These are phyloP conservation scores for Parathielavia hyrcaniae DNA, from an alignment of 495 filamentous ascomycete genomes.

Conservation along the genomic window DNA sequence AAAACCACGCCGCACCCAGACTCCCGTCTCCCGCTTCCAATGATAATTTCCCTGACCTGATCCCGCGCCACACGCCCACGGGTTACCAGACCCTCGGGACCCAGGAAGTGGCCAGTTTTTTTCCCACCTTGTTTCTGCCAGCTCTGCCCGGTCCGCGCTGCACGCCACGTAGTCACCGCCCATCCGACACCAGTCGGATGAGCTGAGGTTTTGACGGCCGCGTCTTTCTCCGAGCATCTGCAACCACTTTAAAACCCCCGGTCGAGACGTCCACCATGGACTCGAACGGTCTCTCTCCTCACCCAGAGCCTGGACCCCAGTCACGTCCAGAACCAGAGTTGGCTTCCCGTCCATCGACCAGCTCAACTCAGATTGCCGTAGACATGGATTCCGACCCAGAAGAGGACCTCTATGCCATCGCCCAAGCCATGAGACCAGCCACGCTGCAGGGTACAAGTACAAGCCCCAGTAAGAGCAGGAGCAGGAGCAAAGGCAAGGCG, in stretches of 20 bases:
- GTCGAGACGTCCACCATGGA: neutral
- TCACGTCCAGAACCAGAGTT: neutral
- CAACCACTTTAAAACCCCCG: neutral
- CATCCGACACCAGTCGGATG: neutral
- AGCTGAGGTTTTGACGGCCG: neutral
- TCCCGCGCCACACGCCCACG: constrained; percentile 14
- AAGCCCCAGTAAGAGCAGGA: neutral
- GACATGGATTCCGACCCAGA: constrained; percentile 1
- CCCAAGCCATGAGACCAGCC: neutral
- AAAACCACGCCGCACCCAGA: neutral
- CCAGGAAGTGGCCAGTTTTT: neutral
- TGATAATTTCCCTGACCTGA: constrained; percentile 3
- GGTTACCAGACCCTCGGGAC: constrained; percentile 14
- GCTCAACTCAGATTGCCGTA: constrained; percentile 9
- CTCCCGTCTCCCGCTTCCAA: constrained; percentile 8
- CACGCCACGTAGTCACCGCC: constrained; percentile 3
- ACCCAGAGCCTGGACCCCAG: neutral
- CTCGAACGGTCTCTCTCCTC: neutral
- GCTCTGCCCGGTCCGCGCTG: neutral
- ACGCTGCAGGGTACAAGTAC: neutral
- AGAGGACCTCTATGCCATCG: constrained; percentile 12
- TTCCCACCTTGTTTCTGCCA: too few relatives aligned
- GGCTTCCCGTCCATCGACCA: neutral
- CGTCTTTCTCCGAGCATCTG: neutral
- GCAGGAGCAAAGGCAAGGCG: neutral